Evolutionary conservation across 2,329 filamentous ascomycete genomes (phyloP).

Genomic region (Apiospora malaysiana): DNA sequence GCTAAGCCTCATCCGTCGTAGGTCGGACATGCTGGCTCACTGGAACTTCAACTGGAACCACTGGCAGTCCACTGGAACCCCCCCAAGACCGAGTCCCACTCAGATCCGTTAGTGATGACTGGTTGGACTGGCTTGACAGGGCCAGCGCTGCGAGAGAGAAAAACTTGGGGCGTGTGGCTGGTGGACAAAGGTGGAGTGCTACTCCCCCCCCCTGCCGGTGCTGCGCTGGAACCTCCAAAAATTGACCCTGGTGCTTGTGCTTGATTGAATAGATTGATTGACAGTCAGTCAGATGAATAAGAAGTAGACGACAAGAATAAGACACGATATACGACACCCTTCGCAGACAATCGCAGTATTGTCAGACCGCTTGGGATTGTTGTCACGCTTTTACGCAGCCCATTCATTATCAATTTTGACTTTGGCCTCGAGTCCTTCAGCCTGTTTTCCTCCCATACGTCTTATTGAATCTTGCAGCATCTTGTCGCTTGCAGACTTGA

Average conservation of each 20-base stretch:
- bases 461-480: slow-evolving; percentile 12
- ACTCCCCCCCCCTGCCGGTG: not conserved
- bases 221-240: slow-evolving; percentile 17
- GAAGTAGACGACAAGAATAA: not conserved
- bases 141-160: not conserved
- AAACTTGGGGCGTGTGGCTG: slow-evolving; percentile 16
- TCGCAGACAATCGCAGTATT: slow-evolving; percentile 7
- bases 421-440: not conserved
- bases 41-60: slow-evolving; percentile 5
- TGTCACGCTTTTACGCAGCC: not conserved
- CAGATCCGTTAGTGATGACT: slow-evolving; percentile 5
- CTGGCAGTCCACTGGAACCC: no score
- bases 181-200: not conserved
- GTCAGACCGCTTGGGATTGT: not conserved
- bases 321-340: not conserved
- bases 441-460: slow-evolving; percentile 3
- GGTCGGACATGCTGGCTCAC: not conserved
- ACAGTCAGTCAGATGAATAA: slow-evolving; percentile 1
- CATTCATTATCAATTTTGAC: not conserved
- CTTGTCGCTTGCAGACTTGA: slow-evolving; percentile 6
- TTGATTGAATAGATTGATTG: slow-evolving; percentile 16
- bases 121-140: not conserved
- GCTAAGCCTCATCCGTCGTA: slow-evolving; percentile 8
- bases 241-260: slow-evolving; percentile 5
- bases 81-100: slow-evolving; percentile 1